Evolutionary conservation across 2,329 filamentous ascomycete species (phyloP), one percentile per base, ranked within the genome.

Genomic region (Calonectria multiphialidica): DNA sequence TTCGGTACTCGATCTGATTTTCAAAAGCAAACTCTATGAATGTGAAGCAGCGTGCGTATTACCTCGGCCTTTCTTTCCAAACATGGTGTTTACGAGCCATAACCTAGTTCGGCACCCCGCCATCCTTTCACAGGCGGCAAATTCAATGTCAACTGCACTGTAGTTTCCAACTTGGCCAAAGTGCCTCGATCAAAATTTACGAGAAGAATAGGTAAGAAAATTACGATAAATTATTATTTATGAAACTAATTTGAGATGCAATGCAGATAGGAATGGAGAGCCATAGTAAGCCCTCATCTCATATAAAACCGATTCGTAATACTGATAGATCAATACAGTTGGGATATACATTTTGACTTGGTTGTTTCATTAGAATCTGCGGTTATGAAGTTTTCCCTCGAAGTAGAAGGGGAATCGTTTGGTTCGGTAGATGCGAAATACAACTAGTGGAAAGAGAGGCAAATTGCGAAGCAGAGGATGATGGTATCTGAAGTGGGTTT

Each of bases 341-440:
- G 37, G 45, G n/a, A 16, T 12, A 5, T 69, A 18, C 1, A 8
- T 3, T 69, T 35, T 25, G 57, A 69, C 25, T 47, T 64, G 13
- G 59, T 69, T 9, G 21, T 69, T 10, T 57, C 66, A 7, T 16
- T 69, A 7, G 66, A 69, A 23, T 69, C 57, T 35, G 66, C 57
- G 13, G 25, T 69, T 13, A 69, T 69, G 66, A 69, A 69, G 16
- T 69, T 69, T 57, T 16, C n/a, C 2, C 5, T 69, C 35, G 57
- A 69, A 37, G 44, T 64, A 35, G 57, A 64, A 10, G 66, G 66
- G 1, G 47, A 69, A 47, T 64, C 66, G 1, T n/a, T 55, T 21
- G 66, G 66, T 16, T 63, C 57, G 3, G 66, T 69, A 2, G 25
- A 55, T 5, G 66, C 57, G 16, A 69, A 69, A 23, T 69, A 63